Conservation (phyloP, 2,329 filamentous ascomycete species). For the Trichophyton verrucosum region DNA sequence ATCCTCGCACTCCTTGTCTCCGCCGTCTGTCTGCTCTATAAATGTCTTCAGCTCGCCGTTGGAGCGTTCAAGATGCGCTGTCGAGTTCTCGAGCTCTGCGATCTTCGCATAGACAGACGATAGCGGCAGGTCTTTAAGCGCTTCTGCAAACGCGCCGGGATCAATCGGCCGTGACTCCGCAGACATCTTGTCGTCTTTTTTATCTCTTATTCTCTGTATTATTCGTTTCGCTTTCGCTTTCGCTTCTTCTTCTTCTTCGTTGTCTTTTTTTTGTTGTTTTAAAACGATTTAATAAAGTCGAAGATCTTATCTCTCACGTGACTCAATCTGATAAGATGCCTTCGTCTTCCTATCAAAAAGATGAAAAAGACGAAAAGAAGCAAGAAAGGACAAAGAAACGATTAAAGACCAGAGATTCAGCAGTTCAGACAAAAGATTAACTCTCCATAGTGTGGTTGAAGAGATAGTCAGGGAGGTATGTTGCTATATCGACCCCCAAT, state of each 20-base stretch:
- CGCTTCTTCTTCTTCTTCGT: not conserved
- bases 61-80: slow-evolving; percentile 45
- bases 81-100: slow-evolving; percentile 48
- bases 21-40: slow-evolving; percentile 25
- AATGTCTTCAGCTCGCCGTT: slow-evolving; percentile 46
- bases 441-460: not conserved
- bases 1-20: slow-evolving; percentile 44
- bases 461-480: not conserved
- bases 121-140: slow-evolving; percentile 46
- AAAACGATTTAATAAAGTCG: not conserved
- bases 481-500: not conserved
- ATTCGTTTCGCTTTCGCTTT: not conserved
- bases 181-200: not conserved
- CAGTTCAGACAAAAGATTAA: not conserved
- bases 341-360: not conserved
- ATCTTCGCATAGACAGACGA: slow-evolving; percentile 49
- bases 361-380: not conserved
- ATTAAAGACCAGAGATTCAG: not conserved
- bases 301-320: not conserved
- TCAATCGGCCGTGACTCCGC: slow-evolving; percentile 36
- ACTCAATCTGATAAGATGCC: slow-evolving; percentile 1
- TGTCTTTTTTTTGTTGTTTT: not conserved
- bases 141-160: slow-evolving; percentile 40
- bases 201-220: not conserved
- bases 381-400: not conserved